These are phyloP conservation scores for Stereocaulon alpinum DNA, from an alignment of 495 filamentous ascomycete species.

Conservation along the genomic window DNA sequence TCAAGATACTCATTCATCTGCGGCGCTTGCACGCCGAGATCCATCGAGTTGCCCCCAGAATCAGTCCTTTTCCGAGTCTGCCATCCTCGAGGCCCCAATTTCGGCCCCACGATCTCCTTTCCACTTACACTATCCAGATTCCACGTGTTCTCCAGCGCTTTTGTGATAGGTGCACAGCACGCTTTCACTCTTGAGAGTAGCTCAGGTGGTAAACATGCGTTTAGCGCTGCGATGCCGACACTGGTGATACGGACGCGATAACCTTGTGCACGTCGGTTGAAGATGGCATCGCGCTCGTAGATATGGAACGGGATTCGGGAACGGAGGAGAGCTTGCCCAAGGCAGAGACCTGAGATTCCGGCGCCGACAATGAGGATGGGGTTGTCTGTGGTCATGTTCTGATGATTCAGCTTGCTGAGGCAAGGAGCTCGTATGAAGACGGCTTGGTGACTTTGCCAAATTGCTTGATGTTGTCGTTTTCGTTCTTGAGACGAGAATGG, in stretches of 20 bases:
- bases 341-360: slow-evolving; percentile 40
- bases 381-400: slow-evolving; percentile 16
- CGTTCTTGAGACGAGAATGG: not conserved
- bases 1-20: not conserved
- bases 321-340: slow-evolving; percentile 38
- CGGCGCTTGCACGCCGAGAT: not conserved
- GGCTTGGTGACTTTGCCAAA: not conserved
- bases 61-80: not conserved
- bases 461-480: not conserved
- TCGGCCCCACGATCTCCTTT: not conserved
- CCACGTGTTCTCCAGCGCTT: fast-evolving
- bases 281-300: slow-evolving; percentile 40
- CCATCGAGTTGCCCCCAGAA: not conserved
- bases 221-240: not conserved
- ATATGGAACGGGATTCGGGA: slow-evolving; percentile 40
- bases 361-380: slow-evolving; percentile 46
- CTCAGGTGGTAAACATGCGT: not conserved
- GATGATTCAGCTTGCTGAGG: not conserved
- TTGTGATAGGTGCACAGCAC: not conserved
- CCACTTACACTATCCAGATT: not conserved
- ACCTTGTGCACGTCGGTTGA: slow-evolving; percentile 42
- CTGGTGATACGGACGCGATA: slow-evolving; percentile 39
- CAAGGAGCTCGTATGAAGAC: not conserved
- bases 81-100: not conserved
- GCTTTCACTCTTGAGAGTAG: not conserved